These are phyloP conservation scores for Sporothrix variecibatus DNA, from an alignment of 2,329 filamentous ascomycete species.

Conservation along the genomic window DNA sequence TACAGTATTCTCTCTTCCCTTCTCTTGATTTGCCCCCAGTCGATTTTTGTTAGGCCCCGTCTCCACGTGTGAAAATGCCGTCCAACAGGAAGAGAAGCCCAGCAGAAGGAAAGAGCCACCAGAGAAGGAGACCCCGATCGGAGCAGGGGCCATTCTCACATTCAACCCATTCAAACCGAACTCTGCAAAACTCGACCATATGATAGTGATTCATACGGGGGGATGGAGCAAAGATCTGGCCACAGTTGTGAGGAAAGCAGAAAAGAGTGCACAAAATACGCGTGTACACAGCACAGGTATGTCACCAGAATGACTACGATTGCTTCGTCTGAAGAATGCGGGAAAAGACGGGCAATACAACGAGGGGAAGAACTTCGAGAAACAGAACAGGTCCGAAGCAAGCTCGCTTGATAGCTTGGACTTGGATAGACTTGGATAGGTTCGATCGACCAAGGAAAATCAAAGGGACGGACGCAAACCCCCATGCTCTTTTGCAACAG, in stretches of 20 bases:
- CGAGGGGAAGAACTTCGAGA: background rate
- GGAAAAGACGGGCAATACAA: background rate
- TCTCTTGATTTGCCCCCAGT: background rate
- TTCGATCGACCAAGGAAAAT: background rate
- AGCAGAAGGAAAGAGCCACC: background rate
- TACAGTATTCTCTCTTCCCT: background rate
- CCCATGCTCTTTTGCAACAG: background rate
- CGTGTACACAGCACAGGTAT: background rate
- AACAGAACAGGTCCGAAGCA: background rate
- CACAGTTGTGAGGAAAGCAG: background rate
- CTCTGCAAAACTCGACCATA: background rate
- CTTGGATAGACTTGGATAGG: background rate
- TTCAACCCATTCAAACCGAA: background rate
- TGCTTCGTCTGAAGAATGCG: background rate
- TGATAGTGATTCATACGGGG: background rate
- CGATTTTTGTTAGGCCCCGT: background rate
- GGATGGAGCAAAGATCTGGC: background rate
- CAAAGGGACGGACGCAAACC: background rate
- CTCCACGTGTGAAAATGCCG: conserved; percentile 20
- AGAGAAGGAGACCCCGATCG: background rate
- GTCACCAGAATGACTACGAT: background rate
- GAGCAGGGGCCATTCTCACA: background rate
- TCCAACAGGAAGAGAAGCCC: background rate
- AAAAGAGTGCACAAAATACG: background rate
- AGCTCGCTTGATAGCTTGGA: background rate